Percentiles rank a stretch among this genome's conserved stretches.
phyloP scores from a whole-genome alignment of 257 asterid species.

The Scutellaria barbata region DNA sequence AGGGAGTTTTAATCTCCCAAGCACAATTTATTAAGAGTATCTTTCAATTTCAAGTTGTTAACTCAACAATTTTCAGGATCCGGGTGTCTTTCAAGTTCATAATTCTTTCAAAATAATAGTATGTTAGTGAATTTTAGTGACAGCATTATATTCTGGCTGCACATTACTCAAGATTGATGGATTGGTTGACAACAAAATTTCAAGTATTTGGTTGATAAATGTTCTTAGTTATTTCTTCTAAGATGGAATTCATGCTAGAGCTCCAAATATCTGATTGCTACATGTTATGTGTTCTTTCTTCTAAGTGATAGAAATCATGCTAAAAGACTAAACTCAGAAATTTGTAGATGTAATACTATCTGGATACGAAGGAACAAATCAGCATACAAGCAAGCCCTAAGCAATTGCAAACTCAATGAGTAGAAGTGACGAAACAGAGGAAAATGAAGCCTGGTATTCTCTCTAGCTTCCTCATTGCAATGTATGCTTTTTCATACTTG shows the following conservation, averaged over 20 bases:
- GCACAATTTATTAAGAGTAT: background rate
- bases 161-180: background rate
- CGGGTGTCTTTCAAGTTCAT: slow-evolving; percentile 13
- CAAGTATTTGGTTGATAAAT: slow-evolving; percentile 13
- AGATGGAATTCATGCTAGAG: background rate
- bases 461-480: slow-evolving; percentile 29
- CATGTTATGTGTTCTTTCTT: background rate
- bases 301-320: background rate
- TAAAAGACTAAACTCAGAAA: slow-evolving; percentile 19
- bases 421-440: background rate
- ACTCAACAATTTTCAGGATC: background rate
- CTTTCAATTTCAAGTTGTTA: background rate
- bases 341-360: background rate
- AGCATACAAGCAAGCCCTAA: slow-evolving; percentile 8
- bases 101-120: background rate
- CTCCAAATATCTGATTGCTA: background rate
- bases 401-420: slow-evolving; percentile 13
- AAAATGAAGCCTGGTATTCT: slow-evolving; percentile 21
- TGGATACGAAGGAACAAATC: slow-evolving; percentile 19
- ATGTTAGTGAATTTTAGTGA: background rate
- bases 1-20: background rate
- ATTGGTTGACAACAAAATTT: background rate
- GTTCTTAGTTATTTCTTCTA: background rate
- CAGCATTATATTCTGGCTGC: slow-evolving; percentile 15
- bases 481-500: slow-evolving; percentile 34